These are phyloP conservation scores for Cordyceps cicadae DNA, from an alignment of 2,329 filamentous ascomycete genomes.

Conservation along the genomic window DNA sequence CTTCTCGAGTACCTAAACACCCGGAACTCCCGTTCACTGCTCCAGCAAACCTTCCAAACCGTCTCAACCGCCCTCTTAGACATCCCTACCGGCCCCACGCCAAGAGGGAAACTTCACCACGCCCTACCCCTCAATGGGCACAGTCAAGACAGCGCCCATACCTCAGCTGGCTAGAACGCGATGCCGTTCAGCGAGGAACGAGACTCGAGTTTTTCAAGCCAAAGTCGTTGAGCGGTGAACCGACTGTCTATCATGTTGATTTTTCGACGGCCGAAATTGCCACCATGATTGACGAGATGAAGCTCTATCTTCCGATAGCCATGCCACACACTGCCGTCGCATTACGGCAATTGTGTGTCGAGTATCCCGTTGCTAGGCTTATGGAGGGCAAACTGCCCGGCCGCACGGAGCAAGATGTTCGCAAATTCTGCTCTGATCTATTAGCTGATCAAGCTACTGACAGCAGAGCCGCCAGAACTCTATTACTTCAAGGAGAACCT, in stretches of 20 bases:
- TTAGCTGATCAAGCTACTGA: constrained; percentile 15
- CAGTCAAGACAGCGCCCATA: neutral
- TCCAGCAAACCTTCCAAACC: neutral
- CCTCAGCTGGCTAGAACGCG: neutral
- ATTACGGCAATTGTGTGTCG: constrained; percentile 15
- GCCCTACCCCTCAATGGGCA: neutral
- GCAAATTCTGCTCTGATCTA: constrained; percentile 26
- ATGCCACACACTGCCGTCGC: constrained; percentile 11
- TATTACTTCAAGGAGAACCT: constrained; percentile 20
- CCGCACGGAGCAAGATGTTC: constrained; percentile 21
- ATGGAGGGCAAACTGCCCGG: constrained; percentile 18
- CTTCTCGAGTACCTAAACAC: neutral
- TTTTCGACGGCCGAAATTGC: constrained; percentile 33
- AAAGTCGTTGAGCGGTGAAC: neutral
- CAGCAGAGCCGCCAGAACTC: constrained; percentile 14
- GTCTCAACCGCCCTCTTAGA: neutral
- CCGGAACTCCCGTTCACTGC: neutral
- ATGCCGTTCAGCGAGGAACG: neutral
- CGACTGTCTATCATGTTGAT: constrained; percentile 35
- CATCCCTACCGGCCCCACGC: neutral
- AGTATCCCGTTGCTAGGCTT: constrained; percentile 19
- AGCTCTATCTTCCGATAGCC: constrained; percentile 12
- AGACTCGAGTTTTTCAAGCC: neutral
- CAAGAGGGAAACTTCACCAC: neutral
- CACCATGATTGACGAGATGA: constrained; percentile 19